phyloP scores from a whole-genome alignment of 2,329 filamentous ascomycete species.

The Aphanocladium album region DNA sequence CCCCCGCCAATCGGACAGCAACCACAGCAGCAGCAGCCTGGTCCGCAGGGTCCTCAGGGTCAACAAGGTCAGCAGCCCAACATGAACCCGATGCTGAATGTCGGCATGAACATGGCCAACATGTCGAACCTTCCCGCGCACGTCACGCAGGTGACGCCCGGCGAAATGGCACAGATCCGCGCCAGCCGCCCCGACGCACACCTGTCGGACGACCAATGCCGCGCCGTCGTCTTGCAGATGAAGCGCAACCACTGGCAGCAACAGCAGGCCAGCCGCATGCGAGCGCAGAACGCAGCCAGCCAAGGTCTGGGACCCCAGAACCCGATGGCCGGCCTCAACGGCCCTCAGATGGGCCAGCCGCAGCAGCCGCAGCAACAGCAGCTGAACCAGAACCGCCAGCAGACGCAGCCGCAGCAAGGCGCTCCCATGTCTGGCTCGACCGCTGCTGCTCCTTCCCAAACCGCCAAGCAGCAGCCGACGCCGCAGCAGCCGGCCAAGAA shows the following conservation, averaged over 20 bases:
- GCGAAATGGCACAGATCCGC: conserved; percentile 30
- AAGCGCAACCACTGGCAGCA: conserved; percentile 28
- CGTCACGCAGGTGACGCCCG: conserved; percentile 27
- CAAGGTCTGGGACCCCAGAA: conserved; percentile 15
- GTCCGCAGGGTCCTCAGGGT: conserved; percentile 22
- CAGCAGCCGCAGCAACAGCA: conserved; percentile 17
- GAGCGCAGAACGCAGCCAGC: conserved; percentile 21
- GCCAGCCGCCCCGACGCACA: conserved; percentile 22
- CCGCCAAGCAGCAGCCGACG: conserved; percentile 15
- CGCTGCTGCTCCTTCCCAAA: conserved; percentile 21
- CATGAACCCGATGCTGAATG: conserved; percentile 17
- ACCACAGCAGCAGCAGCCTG: conserved; percentile 17
- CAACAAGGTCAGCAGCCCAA: conserved; percentile 17
- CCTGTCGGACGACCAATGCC: conserved; percentile 30
- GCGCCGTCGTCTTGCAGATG: conserved; percentile 26
- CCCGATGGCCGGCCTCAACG: conserved; percentile 14
- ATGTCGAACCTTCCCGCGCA: conserved; percentile 28
- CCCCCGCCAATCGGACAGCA: conserved; percentile 14
- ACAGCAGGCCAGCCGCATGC: conserved; percentile 23
- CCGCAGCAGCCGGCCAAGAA: conserved; percentile 33
- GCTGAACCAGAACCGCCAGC: conserved; percentile 28
- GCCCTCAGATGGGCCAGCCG: conserved; percentile 16
- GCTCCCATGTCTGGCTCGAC: conserved; percentile 16
- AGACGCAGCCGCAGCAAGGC: conserved; percentile 28
- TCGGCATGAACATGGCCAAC: conserved; percentile 8